Evolutionary conservation across 2,329 filamentous ascomycete genomes (phyloP).

Genomic region (Lachnellula hyalina): DNA sequence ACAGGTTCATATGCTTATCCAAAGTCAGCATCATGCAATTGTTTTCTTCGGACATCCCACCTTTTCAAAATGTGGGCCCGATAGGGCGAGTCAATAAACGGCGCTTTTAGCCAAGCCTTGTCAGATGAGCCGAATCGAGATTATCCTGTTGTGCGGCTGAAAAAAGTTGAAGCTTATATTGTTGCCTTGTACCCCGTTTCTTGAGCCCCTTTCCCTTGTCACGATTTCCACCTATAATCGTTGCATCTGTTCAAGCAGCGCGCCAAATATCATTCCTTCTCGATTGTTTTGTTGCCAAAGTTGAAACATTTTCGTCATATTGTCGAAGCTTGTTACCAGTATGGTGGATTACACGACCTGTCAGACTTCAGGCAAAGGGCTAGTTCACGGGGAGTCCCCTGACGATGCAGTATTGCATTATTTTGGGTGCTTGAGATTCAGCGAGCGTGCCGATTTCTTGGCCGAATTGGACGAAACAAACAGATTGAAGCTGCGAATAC

Average conservation of each 20-base stretch:
- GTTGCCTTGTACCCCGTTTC: background rate
- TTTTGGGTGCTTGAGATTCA: slow-evolving; percentile 1
- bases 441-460: background rate
- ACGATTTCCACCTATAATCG: background rate
- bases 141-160: background rate
- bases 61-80: background rate
- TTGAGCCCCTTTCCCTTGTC: background rate
- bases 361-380: background rate
- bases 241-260: background rate
- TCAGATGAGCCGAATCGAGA: background rate
- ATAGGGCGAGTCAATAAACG: background rate
- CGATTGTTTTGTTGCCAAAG: background rate
- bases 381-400: background rate
- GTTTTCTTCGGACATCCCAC: background rate
- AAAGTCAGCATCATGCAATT: background rate
- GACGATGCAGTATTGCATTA: slow-evolving; percentile 3
- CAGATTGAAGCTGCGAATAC: background rate
- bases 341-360: background rate
- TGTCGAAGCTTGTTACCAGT: background rate
- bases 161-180: background rate
- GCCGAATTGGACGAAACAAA: background rate
- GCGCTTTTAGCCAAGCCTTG: background rate
- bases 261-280: background rate
- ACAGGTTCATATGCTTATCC: background rate
- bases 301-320: background rate